Conservation (phyloP, 192 early-diverging fungal species). For the Chytriomyces confervae region DNA sequence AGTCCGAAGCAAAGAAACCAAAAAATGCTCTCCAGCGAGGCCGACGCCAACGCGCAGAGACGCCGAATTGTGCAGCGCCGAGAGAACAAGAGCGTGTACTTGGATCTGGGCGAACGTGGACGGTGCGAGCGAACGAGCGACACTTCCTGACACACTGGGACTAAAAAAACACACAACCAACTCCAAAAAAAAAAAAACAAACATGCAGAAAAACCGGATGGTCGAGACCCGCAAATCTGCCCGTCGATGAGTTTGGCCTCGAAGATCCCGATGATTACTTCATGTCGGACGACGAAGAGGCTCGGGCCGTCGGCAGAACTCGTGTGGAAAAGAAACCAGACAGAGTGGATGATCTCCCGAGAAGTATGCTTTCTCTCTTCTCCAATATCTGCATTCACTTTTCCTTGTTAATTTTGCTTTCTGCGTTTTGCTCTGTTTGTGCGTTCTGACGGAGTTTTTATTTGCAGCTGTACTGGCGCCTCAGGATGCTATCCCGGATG, state of each 20-base stretch:
- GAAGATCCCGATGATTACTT: constrained; percentile 24
- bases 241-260: constrained; percentile 13
- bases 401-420: not conserved
- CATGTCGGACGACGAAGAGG: not conserved
- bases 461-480: not conserved
- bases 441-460: not conserved
- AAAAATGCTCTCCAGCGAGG: too few species aligned
- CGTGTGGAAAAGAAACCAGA: not conserved
- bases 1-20: too few species aligned
- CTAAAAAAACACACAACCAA: not conserved
- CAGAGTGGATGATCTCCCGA: not conserved
- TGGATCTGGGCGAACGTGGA: not conserved
- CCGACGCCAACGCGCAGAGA: too few species aligned
- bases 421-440: not conserved
- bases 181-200: not conserved
- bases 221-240: constrained; percentile 6
- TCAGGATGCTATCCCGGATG: not conserved
- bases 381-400: not conserved
- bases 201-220: constrained; percentile 27
- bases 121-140: not conserved
- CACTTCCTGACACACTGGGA: not conserved
- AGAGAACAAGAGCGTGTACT: not conserved
- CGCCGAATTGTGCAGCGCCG: not conserved
- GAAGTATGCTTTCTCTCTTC: not conserved
- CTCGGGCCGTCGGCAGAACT: not conserved